Percentiles rank a stretch among this genome's conserved stretches.
Conservation (phyloP, 2,329 filamentous ascomycete genomes). For the Myriosclerotinia scirpicola region DNA sequence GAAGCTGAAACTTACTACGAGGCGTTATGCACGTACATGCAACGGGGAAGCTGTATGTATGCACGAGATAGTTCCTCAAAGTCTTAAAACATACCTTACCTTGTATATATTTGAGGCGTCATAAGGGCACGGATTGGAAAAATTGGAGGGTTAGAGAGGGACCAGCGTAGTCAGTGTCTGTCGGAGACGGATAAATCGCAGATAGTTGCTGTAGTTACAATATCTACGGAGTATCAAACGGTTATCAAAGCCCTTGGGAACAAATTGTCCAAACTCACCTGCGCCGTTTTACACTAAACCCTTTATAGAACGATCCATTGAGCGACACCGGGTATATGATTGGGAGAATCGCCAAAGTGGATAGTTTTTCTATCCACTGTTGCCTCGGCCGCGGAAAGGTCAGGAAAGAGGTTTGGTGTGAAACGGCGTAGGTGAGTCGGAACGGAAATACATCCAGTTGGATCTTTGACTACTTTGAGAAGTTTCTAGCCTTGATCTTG, state of each 20-base stretch:
- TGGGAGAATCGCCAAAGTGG: too few relatives aligned
- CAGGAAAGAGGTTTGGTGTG: too few relatives aligned
- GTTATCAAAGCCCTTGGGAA: background rate
- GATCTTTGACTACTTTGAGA: background rate
- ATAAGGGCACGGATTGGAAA: background rate
- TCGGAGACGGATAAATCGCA: too few relatives aligned
- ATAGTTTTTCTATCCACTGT: too few relatives aligned
- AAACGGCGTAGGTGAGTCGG: too few relatives aligned
- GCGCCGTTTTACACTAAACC: too few relatives aligned
- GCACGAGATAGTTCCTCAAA: background rate
- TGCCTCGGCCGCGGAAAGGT: too few relatives aligned
- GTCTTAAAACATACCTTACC: background rate
- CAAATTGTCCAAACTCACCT: background rate
- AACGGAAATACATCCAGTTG: background rate
- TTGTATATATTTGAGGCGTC: background rate
- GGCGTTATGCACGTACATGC: background rate
- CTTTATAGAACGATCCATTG: too few relatives aligned
- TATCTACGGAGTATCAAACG: conserved; percentile 7
- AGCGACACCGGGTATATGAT: too few relatives aligned
- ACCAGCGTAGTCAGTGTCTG: too few relatives aligned
- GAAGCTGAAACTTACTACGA: conserved; percentile 9
- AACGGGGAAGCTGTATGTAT: background rate
- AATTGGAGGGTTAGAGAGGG: too few relatives aligned
- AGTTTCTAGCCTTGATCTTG: background rate
- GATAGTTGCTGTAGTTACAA: background rate